phyloP scores from a whole-genome alignment of 2,329 filamentous ascomycete genomes.

The Cryphonectria nitschkei region DNA sequence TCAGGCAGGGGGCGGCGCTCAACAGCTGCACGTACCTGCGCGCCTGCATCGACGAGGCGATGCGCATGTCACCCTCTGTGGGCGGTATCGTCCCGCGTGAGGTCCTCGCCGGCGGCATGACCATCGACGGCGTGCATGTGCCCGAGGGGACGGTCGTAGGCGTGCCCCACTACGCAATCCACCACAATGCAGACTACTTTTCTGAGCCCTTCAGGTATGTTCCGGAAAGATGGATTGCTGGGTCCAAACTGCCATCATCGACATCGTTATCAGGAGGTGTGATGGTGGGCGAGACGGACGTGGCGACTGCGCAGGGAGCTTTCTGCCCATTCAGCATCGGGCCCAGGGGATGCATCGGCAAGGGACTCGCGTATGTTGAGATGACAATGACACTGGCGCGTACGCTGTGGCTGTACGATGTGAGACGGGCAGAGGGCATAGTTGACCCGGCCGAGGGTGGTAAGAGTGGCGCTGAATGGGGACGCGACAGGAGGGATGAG shows the following conservation, averaged over 20 bases:
- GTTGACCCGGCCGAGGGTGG: conserved; percentile 56
- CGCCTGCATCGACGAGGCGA: conserved; percentile 67
- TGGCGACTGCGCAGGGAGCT: conserved; percentile 63
- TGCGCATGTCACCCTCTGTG: conserved; percentile 65
- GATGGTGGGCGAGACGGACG: conserved; percentile 53
- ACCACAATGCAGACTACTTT: conserved; percentile 68
- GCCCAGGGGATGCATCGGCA: conserved; percentile 72
- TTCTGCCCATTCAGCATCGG: conserved; percentile 78
- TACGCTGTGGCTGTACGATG: conserved; percentile 63
- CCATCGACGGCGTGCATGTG: conserved; percentile 56
- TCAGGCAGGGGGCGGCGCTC: conserved; percentile 55
- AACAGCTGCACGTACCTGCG: conserved; percentile 61
- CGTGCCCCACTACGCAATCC: conserved; percentile 69
- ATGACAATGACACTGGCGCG: conserved; percentile 66
- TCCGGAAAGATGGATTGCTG: conserved; percentile 68
- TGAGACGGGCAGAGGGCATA: conserved; percentile 55
- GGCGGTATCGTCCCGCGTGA: conserved; percentile 64
- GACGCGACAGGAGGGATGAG: conserved; percentile 60
- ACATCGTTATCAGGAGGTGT: conserved; percentile 35
- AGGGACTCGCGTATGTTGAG: conserved; percentile 69
- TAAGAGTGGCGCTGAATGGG: conserved; percentile 51
- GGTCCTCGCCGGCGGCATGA: conserved; percentile 58
- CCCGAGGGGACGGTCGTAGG: conserved; percentile 66
- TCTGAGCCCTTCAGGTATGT: conserved; percentile 60
- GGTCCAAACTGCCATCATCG: conserved; percentile 42